Percentiles rank a stretch among this genome's conserved stretches.
Evolutionary conservation across 768 basidiomycete genomes (phyloP).

Genomic region (Boletus rubroflammeus): DNA sequence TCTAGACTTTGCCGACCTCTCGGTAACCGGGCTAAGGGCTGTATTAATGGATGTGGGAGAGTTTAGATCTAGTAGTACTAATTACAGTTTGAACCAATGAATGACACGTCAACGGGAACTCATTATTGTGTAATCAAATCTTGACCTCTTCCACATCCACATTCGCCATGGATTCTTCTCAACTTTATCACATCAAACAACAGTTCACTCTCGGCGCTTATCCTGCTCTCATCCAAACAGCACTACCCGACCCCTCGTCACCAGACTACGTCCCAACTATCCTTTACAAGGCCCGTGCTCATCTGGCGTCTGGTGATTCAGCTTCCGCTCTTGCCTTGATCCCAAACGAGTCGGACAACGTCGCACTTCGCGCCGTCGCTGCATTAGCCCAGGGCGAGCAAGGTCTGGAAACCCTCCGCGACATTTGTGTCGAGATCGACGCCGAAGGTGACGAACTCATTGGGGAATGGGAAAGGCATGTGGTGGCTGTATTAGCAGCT

Average conservation of each 20-base stretch:
- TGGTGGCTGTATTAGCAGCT: conserved; percentile 79
- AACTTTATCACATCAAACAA: conserved; percentile 67
- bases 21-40: no score
- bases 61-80: no score
- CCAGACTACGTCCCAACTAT: conserved; percentile 60
- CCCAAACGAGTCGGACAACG: conserved; percentile 54
- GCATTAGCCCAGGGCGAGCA: conserved; percentile 66
- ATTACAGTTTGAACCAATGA: no score
- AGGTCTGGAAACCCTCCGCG: conserved; percentile 77
- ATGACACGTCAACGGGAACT: no score
- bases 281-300: conserved; percentile 77
- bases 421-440: conserved; percentile 84
- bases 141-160: background rate
- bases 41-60: no score
- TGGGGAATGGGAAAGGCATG: conserved; percentile 63
- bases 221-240: conserved; percentile 51
- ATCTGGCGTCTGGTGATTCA: conserved; percentile 65
- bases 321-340: conserved; percentile 54
- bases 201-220: conserved; percentile 79
- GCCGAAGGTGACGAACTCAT: conserved; percentile 63
- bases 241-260: conserved; percentile 58
- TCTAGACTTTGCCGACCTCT: no score
- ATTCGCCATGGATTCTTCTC: conserved; percentile 49
- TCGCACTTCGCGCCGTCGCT: conserved; percentile 65
- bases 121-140: background rate